Evolutionary conservation across 371 early-diverging fungal genomes (phyloP).

Genomic region (Mortierella sp.): DNA sequence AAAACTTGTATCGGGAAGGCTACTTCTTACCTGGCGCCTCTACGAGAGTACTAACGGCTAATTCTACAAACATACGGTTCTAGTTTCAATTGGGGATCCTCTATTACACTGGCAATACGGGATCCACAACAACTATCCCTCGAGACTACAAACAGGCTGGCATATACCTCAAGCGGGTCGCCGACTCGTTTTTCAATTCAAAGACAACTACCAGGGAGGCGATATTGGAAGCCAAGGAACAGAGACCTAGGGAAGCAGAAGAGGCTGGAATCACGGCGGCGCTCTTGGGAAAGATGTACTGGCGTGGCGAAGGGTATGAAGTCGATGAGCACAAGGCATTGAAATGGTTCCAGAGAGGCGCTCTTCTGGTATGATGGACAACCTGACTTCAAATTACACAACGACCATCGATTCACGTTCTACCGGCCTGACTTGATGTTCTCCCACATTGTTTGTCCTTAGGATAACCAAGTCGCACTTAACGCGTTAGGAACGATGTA

Average conservation of each 20-base stretch:
- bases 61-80: too few species aligned
- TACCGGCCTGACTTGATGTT: too few species aligned
- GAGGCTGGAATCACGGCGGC: constrained; percentile 79
- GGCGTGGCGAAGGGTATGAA: constrained; percentile 91
- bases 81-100: constrained; percentile 79
- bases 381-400: background rate
- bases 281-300: constrained; percentile 86
- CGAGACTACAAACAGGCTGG: constrained; percentile 75
- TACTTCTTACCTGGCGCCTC: background rate
- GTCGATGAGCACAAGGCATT: constrained; percentile 68
- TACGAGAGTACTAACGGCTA: too few species aligned
- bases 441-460: background rate
- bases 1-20: too few species aligned
- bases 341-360: constrained; percentile 81
- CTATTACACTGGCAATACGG: constrained; percentile 82
- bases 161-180: constrained; percentile 63
- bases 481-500: constrained; percentile 89
- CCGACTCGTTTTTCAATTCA: constrained; percentile 43
- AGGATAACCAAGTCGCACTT: constrained; percentile 70
- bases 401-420: too few species aligned
- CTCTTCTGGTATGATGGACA: constrained; percentile 52
- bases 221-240: constrained; percentile 43
- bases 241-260: constrained; percentile 27
- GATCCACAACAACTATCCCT: constrained; percentile 54
- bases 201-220: constrained; percentile 9